A percentile compares a stretch with the other conserved stretches of the same genome.
Evolutionary conservation across 2,329 filamentous ascomycete genomes (phyloP).

Genomic region (Aspergillus sclerotialis): DNA sequence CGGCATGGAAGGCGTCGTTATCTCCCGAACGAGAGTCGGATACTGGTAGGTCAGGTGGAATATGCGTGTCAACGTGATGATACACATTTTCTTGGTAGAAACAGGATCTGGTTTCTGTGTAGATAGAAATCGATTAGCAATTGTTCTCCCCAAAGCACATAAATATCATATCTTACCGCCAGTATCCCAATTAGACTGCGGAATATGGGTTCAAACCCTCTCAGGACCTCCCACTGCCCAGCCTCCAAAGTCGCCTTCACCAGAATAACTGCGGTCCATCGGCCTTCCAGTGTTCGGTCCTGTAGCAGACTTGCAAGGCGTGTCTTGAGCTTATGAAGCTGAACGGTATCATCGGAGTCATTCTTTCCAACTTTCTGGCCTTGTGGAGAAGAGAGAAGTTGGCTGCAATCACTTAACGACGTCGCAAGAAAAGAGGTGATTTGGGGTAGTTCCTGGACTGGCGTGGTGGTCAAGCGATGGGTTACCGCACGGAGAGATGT

Average conservation of each 20-base stretch:
- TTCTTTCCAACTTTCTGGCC: conserved; percentile 53
- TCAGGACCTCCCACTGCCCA: conserved; percentile 76
- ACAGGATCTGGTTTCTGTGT: conserved; percentile 67
- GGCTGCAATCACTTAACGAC: conserved; percentile 47
- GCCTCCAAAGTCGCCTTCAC: conserved; percentile 76
- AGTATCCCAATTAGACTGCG: conserved; percentile 67
- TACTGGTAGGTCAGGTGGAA: conserved; percentile 77
- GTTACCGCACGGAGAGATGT: conserved; percentile 37
- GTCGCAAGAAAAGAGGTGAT: conserved; percentile 62
- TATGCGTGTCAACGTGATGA: conserved; percentile 74
- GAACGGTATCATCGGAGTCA: conserved; percentile 58
- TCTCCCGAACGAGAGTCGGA: conserved; percentile 75
- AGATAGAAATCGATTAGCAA: conserved; percentile 8
- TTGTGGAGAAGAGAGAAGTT: conserved; percentile 57
- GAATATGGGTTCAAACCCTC: conserved; percentile 68
- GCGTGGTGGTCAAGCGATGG: conserved; percentile 58
- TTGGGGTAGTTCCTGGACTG: conserved; percentile 65
- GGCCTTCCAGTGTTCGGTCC: conserved; percentile 65
- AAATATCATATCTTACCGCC: conserved; percentile 46
- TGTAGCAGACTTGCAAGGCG: conserved; percentile 70
- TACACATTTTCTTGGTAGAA: conserved; percentile 66
- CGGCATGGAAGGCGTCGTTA: conserved; percentile 75
- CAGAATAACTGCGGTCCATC: conserved; percentile 70
- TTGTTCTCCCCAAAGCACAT: conserved; percentile 1
- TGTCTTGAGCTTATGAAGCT: conserved; percentile 75